Evolutionary conservation across 345 rosid species (phyloP), one percentile per base, ranked within the genome.

Genomic region (Punica granatum): DNA sequence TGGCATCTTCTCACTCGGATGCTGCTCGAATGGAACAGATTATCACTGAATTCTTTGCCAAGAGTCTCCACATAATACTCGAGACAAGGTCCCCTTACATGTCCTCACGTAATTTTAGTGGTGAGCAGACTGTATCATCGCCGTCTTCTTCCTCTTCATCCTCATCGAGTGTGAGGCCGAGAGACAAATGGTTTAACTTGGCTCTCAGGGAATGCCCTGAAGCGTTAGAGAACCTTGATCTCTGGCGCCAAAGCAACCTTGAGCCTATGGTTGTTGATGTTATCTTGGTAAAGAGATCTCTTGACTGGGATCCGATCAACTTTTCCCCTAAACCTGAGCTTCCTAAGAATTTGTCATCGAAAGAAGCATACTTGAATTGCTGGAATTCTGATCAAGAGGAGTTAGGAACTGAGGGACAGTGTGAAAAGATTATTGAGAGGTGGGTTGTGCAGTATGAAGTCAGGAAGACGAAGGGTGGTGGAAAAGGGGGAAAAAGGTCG

Each of bases 131-230:
- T 70, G 32, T 89, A 3, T 88, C 78, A 7, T 93, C 97, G 16
- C 96, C 97, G 19, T 85, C 92, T 21, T 88, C 97, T 0, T 89
- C 98, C 28, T 74, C 87, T 1, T 91, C 98, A 0, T 91, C 92
- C 13, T 83, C 97, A 3, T 85, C 92, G 1, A 86, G 95, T 60
- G 90, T 86, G 49, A 82, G 90, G 73, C 88, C 96, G 3, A 85
- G 99, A 28, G 98, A 94, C 74, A 86, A 84, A 75, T 89, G 98
- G 99, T 94, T 94, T 72, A 89, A 91, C 73, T 75, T 94, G 72
- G 98, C 98, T 10, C 95, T 94, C 9, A 78, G 90, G 81, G 98
- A 89, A 58, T 86, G 93, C 81, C 93, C 98, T 42, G 90, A 85
- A 10, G 90, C 95, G 0, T 78, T 85, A 11, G 98, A 90, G 82